These are phyloP conservation scores for Micractinium sp. DNA, from an alignment of 139 green algal species.

Conservation along the genomic window DNA sequence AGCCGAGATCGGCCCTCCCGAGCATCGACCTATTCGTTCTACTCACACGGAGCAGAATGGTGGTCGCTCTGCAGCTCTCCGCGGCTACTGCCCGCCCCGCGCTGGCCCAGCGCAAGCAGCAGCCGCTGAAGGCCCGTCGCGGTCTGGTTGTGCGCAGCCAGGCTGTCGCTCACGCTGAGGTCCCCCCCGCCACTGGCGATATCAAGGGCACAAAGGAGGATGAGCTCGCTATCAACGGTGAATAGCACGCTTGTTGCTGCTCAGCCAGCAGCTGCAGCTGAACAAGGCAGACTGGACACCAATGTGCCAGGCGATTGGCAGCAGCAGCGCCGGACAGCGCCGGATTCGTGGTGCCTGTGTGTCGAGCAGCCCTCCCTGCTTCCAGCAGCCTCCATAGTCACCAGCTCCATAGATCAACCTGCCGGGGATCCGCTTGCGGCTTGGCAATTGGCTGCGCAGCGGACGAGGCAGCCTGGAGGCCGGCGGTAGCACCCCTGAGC, in stretches of 20 bases:
- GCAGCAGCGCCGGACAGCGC: too few species aligned
- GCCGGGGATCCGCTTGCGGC: background rate
- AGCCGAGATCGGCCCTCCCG: too few species aligned
- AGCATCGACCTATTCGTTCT: too few species aligned
- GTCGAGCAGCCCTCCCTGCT: too few species aligned
- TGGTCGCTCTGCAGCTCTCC: constrained; percentile 11
- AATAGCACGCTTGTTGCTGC: background rate
- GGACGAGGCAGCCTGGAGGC: too few species aligned
- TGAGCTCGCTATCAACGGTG: constrained; percentile 55
- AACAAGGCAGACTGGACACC: background rate
- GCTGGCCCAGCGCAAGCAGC: constrained; percentile 19
- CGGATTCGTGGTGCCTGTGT: too few species aligned
- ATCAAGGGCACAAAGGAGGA: constrained; percentile 43
- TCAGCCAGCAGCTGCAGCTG: background rate
- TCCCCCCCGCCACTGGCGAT: constrained; percentile 12
- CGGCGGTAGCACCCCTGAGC: background rate
- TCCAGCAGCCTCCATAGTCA: background rate
- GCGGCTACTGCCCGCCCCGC: background rate
- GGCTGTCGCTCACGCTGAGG: background rate
- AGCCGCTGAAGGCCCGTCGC: background rate
- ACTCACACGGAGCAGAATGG: background rate
- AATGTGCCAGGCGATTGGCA: background rate
- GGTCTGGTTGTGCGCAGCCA: constrained; percentile 1
- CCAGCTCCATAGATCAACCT: background rate
- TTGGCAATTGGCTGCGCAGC: background rate